phyloP scores from a whole-genome alignment of 805 yeast species.

The Blastobotrys peoriensis region DNA sequence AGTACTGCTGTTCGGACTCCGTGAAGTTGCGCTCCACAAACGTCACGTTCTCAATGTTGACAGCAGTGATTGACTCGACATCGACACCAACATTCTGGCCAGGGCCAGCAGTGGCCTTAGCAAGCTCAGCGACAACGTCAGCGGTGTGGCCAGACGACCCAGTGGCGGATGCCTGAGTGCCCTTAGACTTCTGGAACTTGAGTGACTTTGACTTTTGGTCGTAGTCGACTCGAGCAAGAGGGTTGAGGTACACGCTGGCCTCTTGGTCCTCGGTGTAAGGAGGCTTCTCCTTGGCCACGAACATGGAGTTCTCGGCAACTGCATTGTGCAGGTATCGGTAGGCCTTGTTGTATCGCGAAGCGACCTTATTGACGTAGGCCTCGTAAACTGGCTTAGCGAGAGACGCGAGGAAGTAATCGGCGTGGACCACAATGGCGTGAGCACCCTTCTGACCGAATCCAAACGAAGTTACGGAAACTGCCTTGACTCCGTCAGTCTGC shows the following conservation, averaged over 20 bases:
- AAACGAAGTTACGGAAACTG: constrained; percentile 93
- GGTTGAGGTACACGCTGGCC: constrained; percentile 88
- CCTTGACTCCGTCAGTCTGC: constrained; percentile 95
- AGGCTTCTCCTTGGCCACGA: constrained; percentile 86
- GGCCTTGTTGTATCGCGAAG: constrained; percentile 77
- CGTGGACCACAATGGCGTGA: constrained; percentile 84
- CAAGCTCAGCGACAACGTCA: constrained; percentile 50
- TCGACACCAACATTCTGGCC: constrained; percentile 88
- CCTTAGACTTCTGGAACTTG: constrained; percentile 25
- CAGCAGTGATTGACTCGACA: constrained; percentile 77
- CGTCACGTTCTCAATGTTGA: constrained; percentile 84
- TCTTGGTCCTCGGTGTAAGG: constrained; percentile 90
- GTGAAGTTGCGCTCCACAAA: constrained; percentile 93
- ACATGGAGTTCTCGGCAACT: constrained; percentile 81
- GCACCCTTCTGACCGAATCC: constrained; percentile 99
- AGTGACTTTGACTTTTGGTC: constrained; percentile 33
- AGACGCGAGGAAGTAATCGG: constrained; percentile 87
- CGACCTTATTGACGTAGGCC: constrained; percentile 63
- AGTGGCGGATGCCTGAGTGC: constrained; percentile 33
- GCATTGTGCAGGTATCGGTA: constrained; percentile 96
- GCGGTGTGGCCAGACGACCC: constrained; percentile 54
- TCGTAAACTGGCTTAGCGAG: constrained; percentile 68
- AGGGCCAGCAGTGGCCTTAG: constrained; percentile 38
- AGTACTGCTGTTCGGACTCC: constrained; percentile 68
- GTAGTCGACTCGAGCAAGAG: constrained; percentile 70